Conservation (phyloP, 257 asterid genomes). For the Petrea volubilis region DNA sequence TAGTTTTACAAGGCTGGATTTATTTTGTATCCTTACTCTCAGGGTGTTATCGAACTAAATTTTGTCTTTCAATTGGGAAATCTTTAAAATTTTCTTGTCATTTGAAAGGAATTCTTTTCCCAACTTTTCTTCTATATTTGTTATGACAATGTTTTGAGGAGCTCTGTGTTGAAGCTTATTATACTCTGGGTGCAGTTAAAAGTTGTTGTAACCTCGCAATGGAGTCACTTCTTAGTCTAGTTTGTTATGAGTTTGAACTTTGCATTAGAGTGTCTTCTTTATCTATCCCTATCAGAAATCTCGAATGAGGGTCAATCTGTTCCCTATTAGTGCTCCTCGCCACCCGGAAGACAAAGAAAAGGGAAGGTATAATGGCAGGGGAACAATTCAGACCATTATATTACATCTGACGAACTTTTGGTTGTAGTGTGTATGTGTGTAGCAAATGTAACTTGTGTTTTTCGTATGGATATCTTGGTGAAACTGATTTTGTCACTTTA, state of each 20-base stretch:
- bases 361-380: not conserved
- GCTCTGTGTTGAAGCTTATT: not conserved
- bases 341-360: not conserved
- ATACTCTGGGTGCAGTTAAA: constrained; percentile 6
- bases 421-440: not conserved
- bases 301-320: not conserved
- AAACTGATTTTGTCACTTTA: not conserved
- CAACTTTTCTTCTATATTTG: not conserved
- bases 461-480: not conserved
- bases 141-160: not conserved
- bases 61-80: not conserved
- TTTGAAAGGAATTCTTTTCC: not conserved
- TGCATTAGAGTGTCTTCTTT: not conserved
- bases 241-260: not conserved
- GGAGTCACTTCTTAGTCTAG: not conserved
- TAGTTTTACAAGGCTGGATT: not conserved
- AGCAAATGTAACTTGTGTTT: not conserved
- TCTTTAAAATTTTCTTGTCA: not conserved
- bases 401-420: not conserved
- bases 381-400: not conserved
- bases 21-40: not conserved
- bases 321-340: not conserved
- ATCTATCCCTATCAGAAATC: not conserved
- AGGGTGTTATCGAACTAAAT: not conserved
- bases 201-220: not conserved